Evolutionary conservation across 176 grass and related monocot genomes (phyloP).

Genomic region (Rhynchospora tenuis): DNA sequence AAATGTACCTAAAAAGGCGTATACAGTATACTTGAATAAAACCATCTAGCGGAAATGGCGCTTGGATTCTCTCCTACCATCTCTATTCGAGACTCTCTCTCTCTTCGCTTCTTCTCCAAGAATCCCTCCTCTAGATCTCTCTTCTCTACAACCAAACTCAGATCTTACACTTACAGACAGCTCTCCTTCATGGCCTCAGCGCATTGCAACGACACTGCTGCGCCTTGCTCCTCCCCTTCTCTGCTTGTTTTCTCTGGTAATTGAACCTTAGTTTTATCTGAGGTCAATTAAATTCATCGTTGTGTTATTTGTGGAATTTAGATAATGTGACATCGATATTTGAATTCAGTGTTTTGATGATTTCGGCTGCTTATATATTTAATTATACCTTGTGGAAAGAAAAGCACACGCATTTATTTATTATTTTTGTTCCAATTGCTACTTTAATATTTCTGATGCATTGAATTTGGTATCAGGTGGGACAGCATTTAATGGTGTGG

Average conservation of each 20-base stretch:
- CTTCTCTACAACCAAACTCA: not conserved
- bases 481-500: slow-evolving; percentile 85
- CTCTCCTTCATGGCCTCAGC: slow-evolving; percentile 9
- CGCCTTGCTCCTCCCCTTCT: slow-evolving; percentile 36
- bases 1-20: not conserved
- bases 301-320: not conserved
- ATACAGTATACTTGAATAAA: not conserved
- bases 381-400: no score
- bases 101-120: not conserved
- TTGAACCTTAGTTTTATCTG: not conserved
- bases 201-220: not conserved
- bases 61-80: not conserved
- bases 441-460: not conserved
- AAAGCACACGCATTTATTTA: no score
- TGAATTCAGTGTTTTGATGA: not conserved
- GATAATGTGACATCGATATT: not conserved
- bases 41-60: slow-evolving; percentile 6
- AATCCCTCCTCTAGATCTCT: not conserved
- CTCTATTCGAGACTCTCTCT: not conserved
- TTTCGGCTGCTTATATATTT: no score
- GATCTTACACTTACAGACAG: not conserved
- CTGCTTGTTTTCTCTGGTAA: slow-evolving; percentile 89
- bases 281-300: not conserved
- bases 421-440: not conserved
- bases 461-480: slow-evolving; percentile 44